Conservation (phyloP, 2,329 filamentous ascomycete species). For the Zasmidium citrigriseum region DNA sequence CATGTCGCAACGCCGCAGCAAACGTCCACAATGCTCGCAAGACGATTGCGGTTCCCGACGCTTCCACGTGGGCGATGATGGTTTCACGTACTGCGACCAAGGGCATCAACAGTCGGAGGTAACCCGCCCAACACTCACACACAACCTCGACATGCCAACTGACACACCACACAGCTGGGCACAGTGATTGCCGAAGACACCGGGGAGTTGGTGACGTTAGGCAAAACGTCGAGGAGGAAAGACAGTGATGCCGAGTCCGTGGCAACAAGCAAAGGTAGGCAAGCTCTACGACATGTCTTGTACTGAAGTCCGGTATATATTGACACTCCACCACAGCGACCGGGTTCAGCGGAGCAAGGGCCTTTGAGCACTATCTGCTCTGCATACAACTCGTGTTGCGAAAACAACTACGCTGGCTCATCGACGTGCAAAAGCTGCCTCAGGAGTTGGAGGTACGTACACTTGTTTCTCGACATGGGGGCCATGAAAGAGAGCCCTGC, state of each 20-base stretch:
- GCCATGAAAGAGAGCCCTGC: no score
- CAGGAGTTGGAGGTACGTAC: constrained; percentile 67
- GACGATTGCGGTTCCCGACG: constrained; percentile 68
- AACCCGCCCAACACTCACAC: constrained; percentile 17
- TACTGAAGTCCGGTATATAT: constrained; percentile 5
- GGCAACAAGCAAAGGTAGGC: constrained; percentile 21
- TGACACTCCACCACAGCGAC: constrained; percentile 14
- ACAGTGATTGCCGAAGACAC: constrained; percentile 36
- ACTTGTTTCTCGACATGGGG: neutral
- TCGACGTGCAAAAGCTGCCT: constrained; percentile 66
- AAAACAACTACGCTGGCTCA: constrained; percentile 75
- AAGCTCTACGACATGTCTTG: constrained; percentile 7
- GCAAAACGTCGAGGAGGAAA: constrained; percentile 30
- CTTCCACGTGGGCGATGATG: constrained; percentile 71
- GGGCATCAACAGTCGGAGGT: constrained; percentile 75
- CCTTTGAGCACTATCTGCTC: constrained; percentile 77
- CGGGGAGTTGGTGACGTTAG: constrained; percentile 30
- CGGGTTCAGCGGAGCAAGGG: constrained; percentile 63
- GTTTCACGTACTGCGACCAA: constrained; percentile 75
- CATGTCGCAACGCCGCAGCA: constrained; percentile 26
- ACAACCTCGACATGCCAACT: neutral
- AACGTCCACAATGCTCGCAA: constrained; percentile 28
- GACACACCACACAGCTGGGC: constrained; percentile 26
- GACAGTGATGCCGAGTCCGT: constrained; percentile 34
- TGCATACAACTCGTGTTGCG: constrained; percentile 81